These are phyloP conservation scores for Pseudogymnoascus sp. DNA, from an alignment of 2,329 filamentous ascomycete species.

Conservation along the genomic window DNA sequence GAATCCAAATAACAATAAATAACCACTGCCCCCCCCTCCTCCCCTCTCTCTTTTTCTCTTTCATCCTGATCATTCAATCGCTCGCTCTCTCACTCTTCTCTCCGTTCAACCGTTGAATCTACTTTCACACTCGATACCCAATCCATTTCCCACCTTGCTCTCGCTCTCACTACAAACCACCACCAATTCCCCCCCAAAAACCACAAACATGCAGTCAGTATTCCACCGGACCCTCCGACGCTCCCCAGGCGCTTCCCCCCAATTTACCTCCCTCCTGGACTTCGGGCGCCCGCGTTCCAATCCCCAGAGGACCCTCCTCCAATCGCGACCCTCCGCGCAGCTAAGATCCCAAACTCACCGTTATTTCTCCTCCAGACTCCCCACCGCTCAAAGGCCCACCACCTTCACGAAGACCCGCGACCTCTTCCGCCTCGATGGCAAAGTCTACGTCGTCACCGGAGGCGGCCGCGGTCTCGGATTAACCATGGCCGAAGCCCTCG, in stretches of 20 bases:
- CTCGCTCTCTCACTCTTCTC: background rate
- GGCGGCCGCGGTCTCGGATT: slow-evolving; percentile 82
- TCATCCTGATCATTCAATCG: background rate
- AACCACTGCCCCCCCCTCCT: background rate
- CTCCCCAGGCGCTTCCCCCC: background rate
- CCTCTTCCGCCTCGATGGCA: slow-evolving; percentile 77
- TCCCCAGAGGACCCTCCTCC: background rate
- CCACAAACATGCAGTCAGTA: background rate
- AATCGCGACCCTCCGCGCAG: background rate
- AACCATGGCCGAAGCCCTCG: slow-evolving; percentile 87
- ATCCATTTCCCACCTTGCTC: background rate
- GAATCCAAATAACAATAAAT: slow-evolving; percentile 2
- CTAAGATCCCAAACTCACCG: slow-evolving; percentile 3
- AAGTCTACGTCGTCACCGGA: slow-evolving; percentile 78
- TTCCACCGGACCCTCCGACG: background rate
- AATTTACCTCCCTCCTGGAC: background rate
- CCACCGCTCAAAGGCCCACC: background rate
- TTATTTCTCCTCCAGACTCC: background rate
- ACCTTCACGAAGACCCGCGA: slow-evolving; percentile 71
- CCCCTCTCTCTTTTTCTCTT: background rate
- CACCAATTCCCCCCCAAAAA: background rate
- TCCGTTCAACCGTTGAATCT: background rate
- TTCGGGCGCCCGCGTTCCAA: background rate
- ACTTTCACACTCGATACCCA: background rate
- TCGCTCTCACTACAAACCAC: background rate